phyloP scores from a whole-genome alignment of 148 eudicot genomes.

The Silene conica region DNA sequence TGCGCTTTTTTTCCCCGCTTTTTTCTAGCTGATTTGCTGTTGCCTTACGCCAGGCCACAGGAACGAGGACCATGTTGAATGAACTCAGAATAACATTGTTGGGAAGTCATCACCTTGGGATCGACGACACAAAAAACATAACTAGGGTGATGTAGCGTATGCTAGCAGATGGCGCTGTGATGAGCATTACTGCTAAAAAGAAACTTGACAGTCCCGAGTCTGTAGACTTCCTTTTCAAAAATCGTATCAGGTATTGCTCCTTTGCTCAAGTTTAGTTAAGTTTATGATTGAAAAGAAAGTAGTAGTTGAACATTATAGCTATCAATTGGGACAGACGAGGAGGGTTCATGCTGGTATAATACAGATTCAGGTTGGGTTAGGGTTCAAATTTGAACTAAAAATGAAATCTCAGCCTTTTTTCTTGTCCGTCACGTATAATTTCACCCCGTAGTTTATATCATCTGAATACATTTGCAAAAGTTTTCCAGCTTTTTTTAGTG shows the following conservation, averaged over 20 bases:
- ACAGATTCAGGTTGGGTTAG: neutral
- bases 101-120: constrained; percentile 97
- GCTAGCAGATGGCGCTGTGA: constrained; percentile 71
- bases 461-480: neutral
- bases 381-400: neutral
- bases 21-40: constrained; percentile 4
- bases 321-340: neutral
- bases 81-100: constrained; percentile 49
- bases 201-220: constrained; percentile 28
- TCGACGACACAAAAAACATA: constrained; percentile 87
- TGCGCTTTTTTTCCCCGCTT: neutral
- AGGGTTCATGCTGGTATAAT: neutral
- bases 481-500: neutral
- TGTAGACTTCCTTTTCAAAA: constrained; percentile 65
- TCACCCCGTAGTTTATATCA: neutral
- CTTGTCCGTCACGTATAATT: neutral
- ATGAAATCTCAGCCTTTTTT: too few relatives aligned
- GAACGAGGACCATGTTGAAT: constrained; percentile 87
- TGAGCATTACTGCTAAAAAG: constrained; percentile 76
- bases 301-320: neutral
- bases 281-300: neutral
- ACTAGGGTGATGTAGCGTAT: constrained; percentile 67
- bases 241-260: constrained; percentile 56
- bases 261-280: neutral
- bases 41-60: constrained; percentile 61